Base-by-base conservation (phyloP, 306 rosid genomes). In the Lagenaria siceraria region DNA sequence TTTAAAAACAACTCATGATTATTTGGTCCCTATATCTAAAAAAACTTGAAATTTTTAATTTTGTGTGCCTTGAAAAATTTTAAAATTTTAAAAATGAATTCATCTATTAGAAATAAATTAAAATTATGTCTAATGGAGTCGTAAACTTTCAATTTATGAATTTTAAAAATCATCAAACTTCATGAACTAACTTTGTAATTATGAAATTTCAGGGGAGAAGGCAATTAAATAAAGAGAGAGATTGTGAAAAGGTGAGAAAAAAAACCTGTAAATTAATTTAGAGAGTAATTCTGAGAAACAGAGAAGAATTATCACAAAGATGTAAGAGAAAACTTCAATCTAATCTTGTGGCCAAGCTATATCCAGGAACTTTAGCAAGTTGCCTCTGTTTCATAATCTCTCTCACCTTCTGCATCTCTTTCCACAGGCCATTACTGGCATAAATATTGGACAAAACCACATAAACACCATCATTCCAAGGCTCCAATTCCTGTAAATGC, bases 401-500 rank as follows among this genome's bases (percentile, higher is more conserved):
- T 78, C 97, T 84, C 73, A 89, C 60, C 82, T 83, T 83, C 82
- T 91, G 92, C 65, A 77, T 91, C 83, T 85, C 86, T 83, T 84
- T 85, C 97, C 97, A 91, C 79, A 85, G n/a, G 19, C 97, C 94
- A 66, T 79, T 84, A 69, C 80, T 68, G 77, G 97, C 90, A 81
- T 89, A 89, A 36, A 91, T 88, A 53, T 91, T 91, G 24, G 94
- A 91, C 69, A 91, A 73, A 66, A 91, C 94, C 78, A 87, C 94
- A 25, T 81, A 91, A 62, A 54, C 94, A 65, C 91, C 97, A 78
- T 88, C 97, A 80, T 55, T 89, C 92, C 88, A 86, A 24, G 92
- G 94, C 79, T 91, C 97, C 85, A 91, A 76, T 83, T 78, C 90
- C 80, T 77, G 88, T 80, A 91, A 83, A 85, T 89, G 89, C 80